Evolutionary conservation across 345 rosid species (phyloP), one percentile per base, ranked within the genome.

Genomic region (Arabis hirsuta): DNA sequence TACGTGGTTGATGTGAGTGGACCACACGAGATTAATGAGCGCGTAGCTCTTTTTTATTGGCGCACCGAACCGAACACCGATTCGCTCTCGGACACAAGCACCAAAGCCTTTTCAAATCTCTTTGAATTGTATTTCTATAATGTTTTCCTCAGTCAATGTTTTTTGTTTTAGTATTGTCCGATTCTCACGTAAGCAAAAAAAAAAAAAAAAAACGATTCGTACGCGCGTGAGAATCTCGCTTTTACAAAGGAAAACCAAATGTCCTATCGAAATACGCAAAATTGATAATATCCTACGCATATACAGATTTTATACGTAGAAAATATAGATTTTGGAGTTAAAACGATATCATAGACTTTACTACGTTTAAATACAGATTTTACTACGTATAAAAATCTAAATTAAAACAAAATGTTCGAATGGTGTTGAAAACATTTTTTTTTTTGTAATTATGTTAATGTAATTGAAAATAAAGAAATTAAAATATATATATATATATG

Each of bases 71-170:
- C 22, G 44, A 57, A 48, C 72, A 58, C 67, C 67, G 54, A 73
- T 74, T 50, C 67, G 67, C 36, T 26, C 61, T 58, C 61, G 5
- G 78, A 41, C 72, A 65, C 72, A 65, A 16, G 45, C 9, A 26
- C 54, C 72, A 0, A 65, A 57, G 46, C 55, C 10, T 39, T 55
- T 20, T 10, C 0, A 4, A 26, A 1, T 4, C 16, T 53, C 38
- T 50, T 27, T 39, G 1, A 53, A n/a, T 5, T 43, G 0, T 47
- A 36, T 36, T 8, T 36, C 9, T 32, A 32, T 1, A 32, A 8
- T 8, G 14, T 6, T 56, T 7, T 12, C 4, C 47, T 6, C 38
- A 5, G 58, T 51, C 70, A 38, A 65, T 47, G 36, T 58, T 7
- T 32, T 34, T 34, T 47, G 47, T 58, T 26, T 9, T 46, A 16